Conservation (phyloP, 768 basidiomycete species). For the Termitomyces titanicus region DNA sequence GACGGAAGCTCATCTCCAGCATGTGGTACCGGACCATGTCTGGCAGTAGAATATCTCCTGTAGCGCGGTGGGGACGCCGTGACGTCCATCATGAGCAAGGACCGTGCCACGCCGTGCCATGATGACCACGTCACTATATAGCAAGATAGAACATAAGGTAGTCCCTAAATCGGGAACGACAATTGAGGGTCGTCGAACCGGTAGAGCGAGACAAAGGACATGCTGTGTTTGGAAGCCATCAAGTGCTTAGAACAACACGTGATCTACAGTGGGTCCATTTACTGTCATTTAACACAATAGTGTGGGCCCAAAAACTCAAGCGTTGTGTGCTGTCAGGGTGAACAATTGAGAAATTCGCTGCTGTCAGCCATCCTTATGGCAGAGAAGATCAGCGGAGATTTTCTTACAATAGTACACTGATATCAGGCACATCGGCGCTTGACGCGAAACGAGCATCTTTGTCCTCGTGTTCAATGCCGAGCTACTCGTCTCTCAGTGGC, state of each 20-base stretch:
- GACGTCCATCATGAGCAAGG: slow-evolving; percentile 42
- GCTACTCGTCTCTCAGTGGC: neutral
- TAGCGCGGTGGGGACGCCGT: slow-evolving; percentile 47
- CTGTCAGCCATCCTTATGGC: neutral
- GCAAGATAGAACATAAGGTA: slow-evolving; percentile 25
- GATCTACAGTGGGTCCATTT: no score
- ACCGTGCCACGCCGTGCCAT: neutral
- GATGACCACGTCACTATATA: slow-evolving; percentile 15
- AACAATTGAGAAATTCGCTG: slow-evolving; percentile 4
- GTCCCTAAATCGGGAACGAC: slow-evolving; percentile 15
- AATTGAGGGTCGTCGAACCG: slow-evolving; percentile 18
- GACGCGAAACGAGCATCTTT: neutral
- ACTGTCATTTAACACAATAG: slow-evolving; percentile 11
- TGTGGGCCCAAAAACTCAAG: no score
- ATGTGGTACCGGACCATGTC: slow-evolving; percentile 47
- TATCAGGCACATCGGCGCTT: no score
- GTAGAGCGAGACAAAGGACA: slow-evolving; percentile 16
- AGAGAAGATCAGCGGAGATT: neutral
- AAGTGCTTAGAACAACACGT: slow-evolving; percentile 5
- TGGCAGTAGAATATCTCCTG: slow-evolving; percentile 41
- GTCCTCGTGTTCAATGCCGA: neutral
- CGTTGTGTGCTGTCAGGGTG: neutral
- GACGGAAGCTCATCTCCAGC: slow-evolving; percentile 43
- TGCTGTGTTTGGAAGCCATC: neutral
- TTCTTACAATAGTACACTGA: neutral